Conservation (phyloP, 768 basidiomycete genomes). For the Termitomyces sp. region DNA sequence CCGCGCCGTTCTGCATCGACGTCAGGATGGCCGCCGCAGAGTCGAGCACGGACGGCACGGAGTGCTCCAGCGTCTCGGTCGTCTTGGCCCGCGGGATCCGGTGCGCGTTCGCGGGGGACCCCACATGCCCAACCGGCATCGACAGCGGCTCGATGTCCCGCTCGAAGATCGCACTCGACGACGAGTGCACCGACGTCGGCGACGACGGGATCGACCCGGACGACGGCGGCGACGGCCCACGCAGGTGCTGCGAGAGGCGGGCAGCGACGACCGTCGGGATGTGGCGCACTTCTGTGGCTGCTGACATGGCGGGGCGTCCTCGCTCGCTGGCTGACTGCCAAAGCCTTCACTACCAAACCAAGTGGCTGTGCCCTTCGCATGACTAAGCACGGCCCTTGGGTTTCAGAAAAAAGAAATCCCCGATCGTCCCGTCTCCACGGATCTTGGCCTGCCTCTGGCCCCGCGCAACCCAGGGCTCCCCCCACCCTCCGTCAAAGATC, state of each 20-base stretch:
- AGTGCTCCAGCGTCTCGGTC: constrained; percentile 69
- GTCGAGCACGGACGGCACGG: constrained; percentile 83
- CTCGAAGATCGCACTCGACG: constrained; percentile 88
- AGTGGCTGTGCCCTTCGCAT: neutral
- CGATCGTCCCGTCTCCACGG: neutral
- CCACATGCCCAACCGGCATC: constrained; percentile 14
- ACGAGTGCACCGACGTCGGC: constrained; percentile 75
- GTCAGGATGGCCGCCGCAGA: constrained; percentile 73
- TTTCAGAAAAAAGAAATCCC: neutral
- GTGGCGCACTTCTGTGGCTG: constrained; percentile 40
- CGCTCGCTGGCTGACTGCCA: neutral
- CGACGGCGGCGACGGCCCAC: constrained; percentile 47
- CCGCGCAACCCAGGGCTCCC: neutral
- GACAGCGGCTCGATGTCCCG: constrained; percentile 74
- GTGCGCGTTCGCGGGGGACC: constrained; percentile 52
- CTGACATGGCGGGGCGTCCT: constrained; percentile 1
- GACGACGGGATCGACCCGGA: constrained; percentile 81
- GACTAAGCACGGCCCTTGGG: neutral
- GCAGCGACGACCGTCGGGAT: constrained; percentile 40
- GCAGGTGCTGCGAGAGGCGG: constrained; percentile 37
- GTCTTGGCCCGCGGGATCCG: constrained; percentile 66
- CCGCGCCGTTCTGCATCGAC: constrained; percentile 33
- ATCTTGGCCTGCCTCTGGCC: neutral
- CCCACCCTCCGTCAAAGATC: no score
- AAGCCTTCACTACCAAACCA: neutral